Base-by-base conservation (phyloP, 306 rosid species). In the Myrica gale region DNA sequence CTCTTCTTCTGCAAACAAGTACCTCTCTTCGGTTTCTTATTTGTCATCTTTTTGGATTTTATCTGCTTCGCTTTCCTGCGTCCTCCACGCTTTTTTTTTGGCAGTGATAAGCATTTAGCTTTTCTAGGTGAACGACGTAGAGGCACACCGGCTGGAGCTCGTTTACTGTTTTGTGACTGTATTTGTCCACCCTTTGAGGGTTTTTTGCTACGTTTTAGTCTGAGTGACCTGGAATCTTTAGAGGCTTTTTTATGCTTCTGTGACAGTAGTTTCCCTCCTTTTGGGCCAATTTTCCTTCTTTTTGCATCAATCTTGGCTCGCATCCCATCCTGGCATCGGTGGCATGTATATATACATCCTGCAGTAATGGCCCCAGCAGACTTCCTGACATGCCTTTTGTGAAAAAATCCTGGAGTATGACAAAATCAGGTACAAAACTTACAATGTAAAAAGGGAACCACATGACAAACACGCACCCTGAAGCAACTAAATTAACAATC, bases 51-150 rank as follows among this genome's bases (percentile, higher is more conserved):
- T 83, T 81, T 92, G 47, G 87, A 74, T 72, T 86, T 85, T 65
- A 52, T 69, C 69, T 74, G 80, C 44, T 68, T 87, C 81, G 86
- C 87, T 73, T 88, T 89, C 82, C 76, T 88, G 58, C 82, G 84
- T 67, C 91, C 89, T 73, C 82, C 87, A 58, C 48, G 84, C 82
- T 68, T 85, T 90, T 92, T 91, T 71, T 69, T 88, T 44, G 65
- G 91, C 82, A 84, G 58, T 21, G 79, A 80, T 79, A 91, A 71
- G 80, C 85, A 79, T 84, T 88, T 92, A 66, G 86, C 85, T 81
- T 89, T 93, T 85, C 97, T 88, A 61, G 96, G 77, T 69, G 99
- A 95, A 73, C 99, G 97, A 15, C 97, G 99, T 54, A 95, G 89
- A 70, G 96, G 96, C 62, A 90, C 68, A 82, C 63, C 82, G 44